Evolutionary conservation across 495 filamentous ascomycete species (phyloP), one percentile per base, ranked within the genome.

Genomic region (Cercophora samala): DNA sequence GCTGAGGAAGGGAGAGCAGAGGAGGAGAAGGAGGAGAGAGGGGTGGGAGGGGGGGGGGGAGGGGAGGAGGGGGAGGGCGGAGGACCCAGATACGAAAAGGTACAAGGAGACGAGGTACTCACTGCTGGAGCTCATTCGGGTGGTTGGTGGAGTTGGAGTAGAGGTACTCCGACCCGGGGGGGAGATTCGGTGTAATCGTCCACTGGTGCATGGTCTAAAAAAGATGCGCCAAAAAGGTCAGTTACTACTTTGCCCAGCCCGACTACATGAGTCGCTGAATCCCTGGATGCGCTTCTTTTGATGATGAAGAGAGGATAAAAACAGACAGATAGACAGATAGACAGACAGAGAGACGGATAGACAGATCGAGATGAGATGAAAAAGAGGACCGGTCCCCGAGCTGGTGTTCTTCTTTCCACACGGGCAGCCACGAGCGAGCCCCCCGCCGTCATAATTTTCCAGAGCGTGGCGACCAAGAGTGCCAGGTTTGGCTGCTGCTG

Each of bases 171-270:
- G 77, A 73, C 74, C 79, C 72, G 66, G 81, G 77, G 67, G 78
- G 66, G 72, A 83, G 79, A 73, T 79, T 81, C 81, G 81, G 77
- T 67, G 78, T 66, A 72, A 83, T 80, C 74, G 80, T 81, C 82
- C 81, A 83, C 76, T 82, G 78, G 77, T 84, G 78, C 82, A 84
- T 84, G 74, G 70, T 80, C 79, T 81, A 67, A 64, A 74, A n/a
- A 72, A 69, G 62, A 66, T 59, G 62, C 51, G 63, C 37, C 53
- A 66, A 64, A 73, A 66, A 60, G 59, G 65, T 74, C 62, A 74
- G 72, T 70, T 37, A 63, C 23, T 63, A 55, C 25, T 63, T 42
- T 64, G 13, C 19, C 53, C 53, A 56, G 19, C n/a, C 25, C n/a
- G 55, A 55, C 62, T 62, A 62, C 21, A 62, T 29, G 60, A 62